Evolutionary conservation across 2,329 filamentous ascomycete genomes (phyloP).

Genomic region (Sporothrix variecibatus): DNA sequence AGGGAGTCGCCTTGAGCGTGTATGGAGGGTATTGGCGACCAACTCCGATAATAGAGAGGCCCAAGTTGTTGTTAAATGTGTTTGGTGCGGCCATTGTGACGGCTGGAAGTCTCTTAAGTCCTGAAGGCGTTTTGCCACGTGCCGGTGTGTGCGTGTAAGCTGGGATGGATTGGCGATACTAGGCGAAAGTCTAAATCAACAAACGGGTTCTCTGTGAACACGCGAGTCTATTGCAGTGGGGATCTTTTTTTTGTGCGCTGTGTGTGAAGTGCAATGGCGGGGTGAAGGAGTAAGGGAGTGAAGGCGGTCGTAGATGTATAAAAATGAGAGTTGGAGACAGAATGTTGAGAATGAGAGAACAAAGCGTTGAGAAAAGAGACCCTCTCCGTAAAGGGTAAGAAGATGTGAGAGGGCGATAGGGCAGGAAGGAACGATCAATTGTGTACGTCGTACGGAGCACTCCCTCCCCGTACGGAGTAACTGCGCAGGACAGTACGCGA

Average conservation of each 20-base stretch:
- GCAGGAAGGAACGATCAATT: not conserved
- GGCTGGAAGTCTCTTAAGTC: not conserved
- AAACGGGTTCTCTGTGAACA: not conserved
- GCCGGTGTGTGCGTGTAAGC: not conserved
- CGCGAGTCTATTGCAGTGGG: not conserved
- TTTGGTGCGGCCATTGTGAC: constrained; percentile 45
- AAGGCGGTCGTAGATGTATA: not conserved
- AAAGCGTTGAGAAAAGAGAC: not conserved
- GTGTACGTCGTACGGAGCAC: not conserved
- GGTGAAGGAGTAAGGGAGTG: not conserved
- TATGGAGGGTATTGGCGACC: constrained; percentile 63
- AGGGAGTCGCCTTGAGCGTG: constrained; percentile 51
- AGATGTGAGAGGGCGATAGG: not conserved
- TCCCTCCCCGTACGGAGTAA: not conserved
- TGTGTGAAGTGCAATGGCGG: not conserved
- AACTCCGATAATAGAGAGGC: constrained; percentile 62
- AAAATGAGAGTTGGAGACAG: not conserved
- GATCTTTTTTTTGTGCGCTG: not conserved
- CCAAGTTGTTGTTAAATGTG: constrained; percentile 50
- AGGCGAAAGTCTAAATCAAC: constrained; percentile 10
- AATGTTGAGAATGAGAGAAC: not conserved
- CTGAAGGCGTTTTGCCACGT: not conserved
- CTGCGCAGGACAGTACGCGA: not conserved
- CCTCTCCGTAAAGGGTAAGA: not conserved
- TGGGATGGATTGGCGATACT: constrained; percentile 2